A percentile compares a stretch with the other conserved stretches of the same genome.
These are phyloP conservation scores for Monosporozyma unispora DNA, from an alignment of 805 yeast genomes.

Conservation along the genomic window DNA sequence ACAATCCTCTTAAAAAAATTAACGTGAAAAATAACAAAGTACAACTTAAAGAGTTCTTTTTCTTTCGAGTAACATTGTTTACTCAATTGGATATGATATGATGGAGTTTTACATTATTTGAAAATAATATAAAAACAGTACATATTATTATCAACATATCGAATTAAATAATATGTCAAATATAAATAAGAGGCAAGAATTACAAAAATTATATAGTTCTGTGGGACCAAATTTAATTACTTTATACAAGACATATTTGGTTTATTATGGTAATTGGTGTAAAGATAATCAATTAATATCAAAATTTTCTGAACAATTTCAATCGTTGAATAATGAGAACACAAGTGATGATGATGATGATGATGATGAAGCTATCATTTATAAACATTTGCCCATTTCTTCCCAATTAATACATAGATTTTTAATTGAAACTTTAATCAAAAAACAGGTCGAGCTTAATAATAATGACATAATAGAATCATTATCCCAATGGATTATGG, in stretches of 20 bases:
- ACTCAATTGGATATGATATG: too few species aligned
- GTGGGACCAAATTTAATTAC: conserved; percentile 22
- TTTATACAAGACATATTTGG: conserved; percentile 23
- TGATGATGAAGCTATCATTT: conserved; percentile 6
- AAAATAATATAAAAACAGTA: too few species aligned
- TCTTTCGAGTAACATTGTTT: too few species aligned
- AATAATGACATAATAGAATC: neutral
- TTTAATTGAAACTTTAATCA: conserved; percentile 15
- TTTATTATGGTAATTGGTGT: conserved; percentile 25
- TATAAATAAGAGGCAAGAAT: neutral
- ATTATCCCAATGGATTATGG: conserved; percentile 3
- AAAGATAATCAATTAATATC: conserved; percentile 9
- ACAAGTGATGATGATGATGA: neutral
- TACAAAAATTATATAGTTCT: conserved; percentile 17
- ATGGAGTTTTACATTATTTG: too few species aligned
- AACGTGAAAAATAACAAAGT: neutral
- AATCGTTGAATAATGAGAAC: neutral
- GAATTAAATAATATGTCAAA: neutral
- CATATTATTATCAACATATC: neutral
- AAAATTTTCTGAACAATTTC: neutral
- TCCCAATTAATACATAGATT: conserved; percentile 23
- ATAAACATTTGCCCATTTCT: conserved; percentile 18
- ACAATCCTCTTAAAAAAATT: neutral
- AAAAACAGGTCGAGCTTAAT: neutral
- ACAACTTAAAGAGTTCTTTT: neutral